These are phyloP conservation scores for Flaveria linearis DNA, from an alignment of 129 eudicot genomes.

Conservation along the genomic window DNA sequence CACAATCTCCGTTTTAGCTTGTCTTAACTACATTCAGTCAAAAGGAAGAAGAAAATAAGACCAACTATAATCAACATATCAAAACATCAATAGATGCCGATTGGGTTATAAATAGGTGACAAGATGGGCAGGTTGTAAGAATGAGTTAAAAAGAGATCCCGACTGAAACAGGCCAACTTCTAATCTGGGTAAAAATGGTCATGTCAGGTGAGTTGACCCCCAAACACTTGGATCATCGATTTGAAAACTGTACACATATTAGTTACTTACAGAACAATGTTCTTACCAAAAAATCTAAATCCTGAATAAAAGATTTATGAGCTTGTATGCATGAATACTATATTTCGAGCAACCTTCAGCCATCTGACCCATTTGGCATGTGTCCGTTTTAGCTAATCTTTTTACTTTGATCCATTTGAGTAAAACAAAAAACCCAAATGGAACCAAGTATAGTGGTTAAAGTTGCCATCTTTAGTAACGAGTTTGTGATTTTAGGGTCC, in stretches of 20 bases:
- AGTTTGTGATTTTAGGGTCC: background rate
- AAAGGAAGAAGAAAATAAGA: background rate
- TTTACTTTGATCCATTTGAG: background rate
- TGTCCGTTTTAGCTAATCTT: background rate
- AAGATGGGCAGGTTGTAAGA: background rate
- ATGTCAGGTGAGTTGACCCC: background rate
- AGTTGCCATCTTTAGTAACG: background rate
- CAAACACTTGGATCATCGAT: background rate
- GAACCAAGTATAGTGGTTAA: background rate
- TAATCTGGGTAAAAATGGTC: background rate
- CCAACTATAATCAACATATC: background rate
- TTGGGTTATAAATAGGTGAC: background rate
- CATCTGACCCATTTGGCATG: background rate
- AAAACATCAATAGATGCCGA: background rate
- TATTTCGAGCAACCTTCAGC: background rate
- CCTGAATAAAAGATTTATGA: background rate
- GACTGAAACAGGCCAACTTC: background rate
- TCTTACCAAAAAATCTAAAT: background rate
- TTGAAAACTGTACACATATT: too few species aligned
- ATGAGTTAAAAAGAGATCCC: background rate
- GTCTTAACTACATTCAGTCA: constrained; percentile 62
- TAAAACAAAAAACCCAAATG: background rate
- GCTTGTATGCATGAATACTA: background rate
- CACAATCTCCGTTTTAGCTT: constrained; percentile 96
- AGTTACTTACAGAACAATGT: background rate